Conservation (phyloP, 768 basidiomycete genomes). For the Lepiota brunneoincarnata region DNA sequence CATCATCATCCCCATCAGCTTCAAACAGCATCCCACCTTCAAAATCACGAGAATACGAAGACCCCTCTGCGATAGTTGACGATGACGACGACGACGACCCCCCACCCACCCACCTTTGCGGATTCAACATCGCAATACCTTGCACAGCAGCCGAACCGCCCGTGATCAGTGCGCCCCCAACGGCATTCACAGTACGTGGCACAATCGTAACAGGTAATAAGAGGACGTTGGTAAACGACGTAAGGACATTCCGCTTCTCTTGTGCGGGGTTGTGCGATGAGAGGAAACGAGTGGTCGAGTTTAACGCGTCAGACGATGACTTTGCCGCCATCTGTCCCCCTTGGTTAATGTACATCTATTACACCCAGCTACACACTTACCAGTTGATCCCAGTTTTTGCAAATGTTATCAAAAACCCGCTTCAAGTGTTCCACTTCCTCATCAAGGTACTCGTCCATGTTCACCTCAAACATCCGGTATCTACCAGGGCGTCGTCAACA, state of each 20-base stretch:
- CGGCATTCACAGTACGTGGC: conserved; percentile 72
- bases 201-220: conserved; percentile 95
- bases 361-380: conserved; percentile 41
- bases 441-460: conserved; percentile 97
- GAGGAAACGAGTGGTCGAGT: conserved; percentile 56
- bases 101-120: conserved; percentile 74
- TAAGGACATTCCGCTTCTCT: conserved; percentile 89
- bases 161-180: conserved; percentile 65
- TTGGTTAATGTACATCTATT: too few relatives aligned
- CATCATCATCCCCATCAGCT: conserved; percentile 34
- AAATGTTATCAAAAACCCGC: conserved; percentile 67
- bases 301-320: conserved; percentile 7
- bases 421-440: conserved; percentile 89
- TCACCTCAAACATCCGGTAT: conserved; percentile 91
- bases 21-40: conserved; percentile 47
- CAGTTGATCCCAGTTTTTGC: conserved; percentile 77
- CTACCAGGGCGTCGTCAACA: conserved; percentile 37
- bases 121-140: conserved; percentile 88
- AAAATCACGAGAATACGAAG: conserved; percentile 33
- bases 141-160: conserved; percentile 77
- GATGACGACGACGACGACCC: background rate
- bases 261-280: conserved; percentile 84
- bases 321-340: conserved; percentile 6
- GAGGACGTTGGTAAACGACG: conserved; percentile 87
- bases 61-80: conserved; percentile 13